phyloP scores from a whole-genome alignment of 441 rosid genomes.

The Raphanus hybrid region DNA sequence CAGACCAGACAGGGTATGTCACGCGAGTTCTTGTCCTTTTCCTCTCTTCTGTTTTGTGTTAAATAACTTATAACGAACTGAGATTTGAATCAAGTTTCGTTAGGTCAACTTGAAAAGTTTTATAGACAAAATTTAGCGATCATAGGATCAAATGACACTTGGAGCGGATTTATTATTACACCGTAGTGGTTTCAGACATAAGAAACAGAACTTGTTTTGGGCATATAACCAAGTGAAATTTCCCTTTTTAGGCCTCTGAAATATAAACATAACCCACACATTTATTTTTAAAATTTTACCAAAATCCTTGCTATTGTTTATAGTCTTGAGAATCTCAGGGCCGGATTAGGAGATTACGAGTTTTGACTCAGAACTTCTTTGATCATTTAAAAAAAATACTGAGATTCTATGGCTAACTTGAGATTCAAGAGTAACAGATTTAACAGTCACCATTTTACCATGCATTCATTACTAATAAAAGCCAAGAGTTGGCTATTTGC shows the following conservation, averaged over 20 bases:
- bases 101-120: background rate
- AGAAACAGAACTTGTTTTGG: background rate
- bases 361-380: background rate
- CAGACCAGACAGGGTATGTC: constrained; percentile 45
- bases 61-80: background rate
- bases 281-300: background rate
- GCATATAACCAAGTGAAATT: background rate
- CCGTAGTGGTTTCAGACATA: background rate
- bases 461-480: background rate
- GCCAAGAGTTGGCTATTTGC: background rate
- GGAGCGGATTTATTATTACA: background rate
- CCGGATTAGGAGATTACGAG: background rate
- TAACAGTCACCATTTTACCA: background rate
- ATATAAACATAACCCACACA: background rate
- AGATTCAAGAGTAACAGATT: background rate
- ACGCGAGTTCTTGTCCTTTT: background rate
- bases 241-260: background rate
- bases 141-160: background rate
- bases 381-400: background rate
- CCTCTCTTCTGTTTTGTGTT: background rate
- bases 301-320: background rate
- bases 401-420: background rate
- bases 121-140: background rate
- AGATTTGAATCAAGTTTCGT: background rate
- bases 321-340: background rate